These are phyloP conservation scores for Ustulina deusta DNA, from an alignment of 2,329 filamentous ascomycete species.

Conservation along the genomic window DNA sequence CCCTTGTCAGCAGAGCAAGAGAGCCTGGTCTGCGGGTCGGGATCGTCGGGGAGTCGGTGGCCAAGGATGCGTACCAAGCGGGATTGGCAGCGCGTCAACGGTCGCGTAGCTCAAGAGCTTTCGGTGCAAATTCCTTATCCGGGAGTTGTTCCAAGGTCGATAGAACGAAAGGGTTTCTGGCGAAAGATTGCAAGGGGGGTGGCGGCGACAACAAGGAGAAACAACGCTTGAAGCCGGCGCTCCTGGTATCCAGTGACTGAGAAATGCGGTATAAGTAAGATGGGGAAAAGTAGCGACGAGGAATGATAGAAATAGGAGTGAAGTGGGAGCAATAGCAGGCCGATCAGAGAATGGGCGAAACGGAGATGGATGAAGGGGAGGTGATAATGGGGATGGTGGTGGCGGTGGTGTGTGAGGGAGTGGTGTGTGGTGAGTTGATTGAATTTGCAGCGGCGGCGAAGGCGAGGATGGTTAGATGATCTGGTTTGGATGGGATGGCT, in stretches of 20 bases:
- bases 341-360: slow-evolving; percentile 27
- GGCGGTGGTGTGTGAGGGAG: slow-evolving; percentile 21
- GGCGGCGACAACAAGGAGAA: slow-evolving; percentile 38
- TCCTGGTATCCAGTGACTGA: slow-evolving; percentile 40
- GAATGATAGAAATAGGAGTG: slow-evolving; percentile 31
- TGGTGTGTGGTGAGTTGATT: slow-evolving; percentile 39
- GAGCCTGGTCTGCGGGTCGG: slow-evolving; percentile 29
- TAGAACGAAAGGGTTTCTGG: slow-evolving; percentile 20
- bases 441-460: slow-evolving; percentile 49
- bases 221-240: slow-evolving; percentile 39
- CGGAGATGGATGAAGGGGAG: slow-evolving; percentile 24
- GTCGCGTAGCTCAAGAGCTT: slow-evolving; percentile 32
- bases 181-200: slow-evolving; percentile 34
- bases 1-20: slow-evolving; percentile 30
- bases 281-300: slow-evolving; percentile 31
- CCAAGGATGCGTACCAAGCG: slow-evolving; percentile 37
- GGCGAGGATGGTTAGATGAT: slow-evolving; percentile 48
- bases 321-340: slow-evolving; percentile 29
- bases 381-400: slow-evolving; percentile 19
- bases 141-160: slow-evolving; percentile 13
- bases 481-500: slow-evolving; percentile 43
- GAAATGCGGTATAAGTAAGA: slow-evolving; percentile 38
- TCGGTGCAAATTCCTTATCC: slow-evolving; percentile 18
- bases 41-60: slow-evolving; percentile 36
- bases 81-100: slow-evolving; percentile 41